phyloP scores from a whole-genome alignment of 164 flowering plant species.

The Liriodendron chinense region DNA sequence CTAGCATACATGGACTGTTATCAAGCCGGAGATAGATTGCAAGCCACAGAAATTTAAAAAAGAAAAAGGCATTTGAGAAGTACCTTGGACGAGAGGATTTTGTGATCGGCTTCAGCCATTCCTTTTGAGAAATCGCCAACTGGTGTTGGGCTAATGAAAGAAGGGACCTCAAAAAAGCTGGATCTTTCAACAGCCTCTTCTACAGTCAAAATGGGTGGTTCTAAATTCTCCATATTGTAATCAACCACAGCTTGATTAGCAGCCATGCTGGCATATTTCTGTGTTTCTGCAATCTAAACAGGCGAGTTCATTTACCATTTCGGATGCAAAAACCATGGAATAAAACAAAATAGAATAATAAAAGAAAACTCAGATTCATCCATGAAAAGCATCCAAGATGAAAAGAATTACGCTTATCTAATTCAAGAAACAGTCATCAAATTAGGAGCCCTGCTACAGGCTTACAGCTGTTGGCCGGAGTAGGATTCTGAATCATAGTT shows the following conservation, averaged over 20 bases:
- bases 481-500: no score
- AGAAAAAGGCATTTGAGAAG: not conserved
- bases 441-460: no score
- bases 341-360: not conserved
- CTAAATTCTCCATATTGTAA: slow-evolving; percentile 61
- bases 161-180: slow-evolving; percentile 77
- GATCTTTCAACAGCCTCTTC: slow-evolving; percentile 85
- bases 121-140: slow-evolving; percentile 77
- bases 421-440: no score
- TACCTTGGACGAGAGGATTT: slow-evolving; percentile 72
- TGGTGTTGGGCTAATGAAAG: slow-evolving; percentile 41
- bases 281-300: slow-evolving; percentile 77
- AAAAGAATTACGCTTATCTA: no score
- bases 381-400: no score
- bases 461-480: no score
- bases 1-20: no score
- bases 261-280: slow-evolving; percentile 76
- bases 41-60: not conserved
- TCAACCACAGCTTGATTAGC: slow-evolving; percentile 60
- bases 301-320: not conserved
- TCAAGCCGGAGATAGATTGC: no score
- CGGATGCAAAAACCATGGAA: not conserved
- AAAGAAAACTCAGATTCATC: not conserved
- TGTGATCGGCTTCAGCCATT: slow-evolving; percentile 86
- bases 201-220: slow-evolving; percentile 77